These are phyloP conservation scores for Cercospora sp. DNA, from an alignment of 2,329 filamentous ascomycete genomes.

Conservation along the genomic window DNA sequence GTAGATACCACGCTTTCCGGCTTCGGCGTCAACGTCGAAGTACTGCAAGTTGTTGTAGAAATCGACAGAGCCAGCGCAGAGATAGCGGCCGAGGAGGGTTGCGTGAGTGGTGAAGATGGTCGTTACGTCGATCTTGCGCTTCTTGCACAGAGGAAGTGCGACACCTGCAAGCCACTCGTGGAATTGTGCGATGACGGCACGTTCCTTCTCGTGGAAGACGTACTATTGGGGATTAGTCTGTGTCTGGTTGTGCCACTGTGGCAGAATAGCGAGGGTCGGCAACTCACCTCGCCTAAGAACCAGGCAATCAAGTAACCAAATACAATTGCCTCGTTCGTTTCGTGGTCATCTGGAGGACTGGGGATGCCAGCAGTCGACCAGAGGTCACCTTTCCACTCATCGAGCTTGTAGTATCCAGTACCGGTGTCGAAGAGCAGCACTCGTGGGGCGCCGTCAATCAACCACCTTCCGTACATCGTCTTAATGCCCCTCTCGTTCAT, in stretches of 20 bases:
- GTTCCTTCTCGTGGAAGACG: slow-evolving; percentile 86
- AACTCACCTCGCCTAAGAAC: slow-evolving; percentile 90
- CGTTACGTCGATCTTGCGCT: slow-evolving; percentile 90
- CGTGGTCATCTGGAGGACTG: slow-evolving; percentile 85
- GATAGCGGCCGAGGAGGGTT: slow-evolving; percentile 89
- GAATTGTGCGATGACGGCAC: slow-evolving; percentile 94
- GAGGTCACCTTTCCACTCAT: slow-evolving; percentile 96
- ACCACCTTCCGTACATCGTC: slow-evolving; percentile 91
- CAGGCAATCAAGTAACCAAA: slow-evolving; percentile 97
- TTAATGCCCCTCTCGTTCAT: slow-evolving; percentile 92
- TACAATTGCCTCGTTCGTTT: slow-evolving; percentile 96
- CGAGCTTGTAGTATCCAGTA: slow-evolving; percentile 83
- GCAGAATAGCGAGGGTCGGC: not conserved
- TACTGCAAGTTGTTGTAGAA: slow-evolving; percentile 99
- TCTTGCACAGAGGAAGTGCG: slow-evolving; percentile 86
- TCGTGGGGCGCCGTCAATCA: slow-evolving; percentile 92
- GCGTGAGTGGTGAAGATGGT: slow-evolving; percentile 99
- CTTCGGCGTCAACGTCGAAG: slow-evolving; percentile 95
- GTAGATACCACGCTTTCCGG: slow-evolving; percentile 97
- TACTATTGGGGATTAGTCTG: slow-evolving; percentile 59
- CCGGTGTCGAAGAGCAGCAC: slow-evolving; percentile 94
- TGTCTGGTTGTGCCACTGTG: slow-evolving; percentile 13
- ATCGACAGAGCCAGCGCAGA: slow-evolving; percentile 95
- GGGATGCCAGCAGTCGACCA: slow-evolving; percentile 93
- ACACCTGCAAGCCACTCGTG: slow-evolving; percentile 98